Base-by-base conservation (phyloP, 768 basidiomycete genomes). In the Termitomyces sp. region DNA sequence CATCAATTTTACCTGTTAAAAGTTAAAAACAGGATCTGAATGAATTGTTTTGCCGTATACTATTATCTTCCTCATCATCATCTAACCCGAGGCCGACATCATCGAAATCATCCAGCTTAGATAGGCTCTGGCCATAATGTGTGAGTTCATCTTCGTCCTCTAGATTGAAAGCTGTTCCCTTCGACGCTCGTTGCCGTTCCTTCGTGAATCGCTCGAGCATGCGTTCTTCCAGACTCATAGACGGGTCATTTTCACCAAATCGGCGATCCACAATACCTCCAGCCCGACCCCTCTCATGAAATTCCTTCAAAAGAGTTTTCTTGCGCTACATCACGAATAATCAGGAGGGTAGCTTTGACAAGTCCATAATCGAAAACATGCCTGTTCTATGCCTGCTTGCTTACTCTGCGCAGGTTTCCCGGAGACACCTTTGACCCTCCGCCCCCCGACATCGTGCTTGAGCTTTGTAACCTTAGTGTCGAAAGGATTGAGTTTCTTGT, bases 181-280 rank as follows among this genome's bases (percentile, higher is more conserved):
- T 91, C 34, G 88, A 86, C 9, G 84, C 71, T 19, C 88, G 80
- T 67, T 95, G 91, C 58, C 93, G 77, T 71, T 98, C 95, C 61
- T 81, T 81, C 10, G 95, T 98, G 69, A 98, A 98, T 30, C 97
- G 88, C 70, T 96, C 94, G 37, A 98, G 79, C 88, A 98, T 98
- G 59, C 94, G 88, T 62, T 98, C 96, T 69, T 99, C 97, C 32
- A 94, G 76, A n/a, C 90, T 87, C 82, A 98, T 85, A 10, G 85
- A 80, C 2, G 94, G 86, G 59, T 98, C 86, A 67, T 91, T 87
- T 80, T 99, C 97, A 73, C 97, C 97, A 67, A 98, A 98, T 19
- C 97, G 88, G 51, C 92, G 83, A 72, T 99, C 97, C 55, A 95
- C 74, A 56, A 99, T 86, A 5, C 94, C 91, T 5, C 94, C 95